phyloP scores from a whole-genome alignment of 768 basidiomycete genomes.

The Pleurotus ostreatus region DNA sequence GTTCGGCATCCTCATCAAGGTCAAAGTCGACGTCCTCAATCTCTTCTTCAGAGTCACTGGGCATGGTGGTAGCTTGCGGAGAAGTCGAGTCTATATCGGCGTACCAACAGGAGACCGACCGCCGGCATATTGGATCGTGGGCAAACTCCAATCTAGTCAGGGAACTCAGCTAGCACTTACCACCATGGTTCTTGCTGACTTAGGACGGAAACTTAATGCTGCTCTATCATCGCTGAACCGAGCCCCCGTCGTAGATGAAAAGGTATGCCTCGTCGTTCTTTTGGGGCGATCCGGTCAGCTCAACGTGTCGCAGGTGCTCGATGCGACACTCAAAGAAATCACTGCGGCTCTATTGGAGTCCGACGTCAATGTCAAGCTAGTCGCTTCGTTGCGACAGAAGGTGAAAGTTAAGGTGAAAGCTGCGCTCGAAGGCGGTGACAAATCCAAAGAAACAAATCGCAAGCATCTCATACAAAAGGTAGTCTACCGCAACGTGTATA shows the following conservation, averaged over 20 bases:
- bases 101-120: not conserved
- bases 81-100: not conserved
- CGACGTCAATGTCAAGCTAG: conserved; percentile 98
- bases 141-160: not conserved
- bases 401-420: conserved; percentile 90
- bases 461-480: conserved; percentile 94
- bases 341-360: conserved; percentile 91
- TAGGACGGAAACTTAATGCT: conserved; percentile 90
- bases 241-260: conserved; percentile 87
- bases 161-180: conserved; percentile 11
- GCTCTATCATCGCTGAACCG: conserved; percentile 88
- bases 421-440: conserved; percentile 66
- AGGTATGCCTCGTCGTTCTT: conserved; percentile 43
- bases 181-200: conserved; percentile 92
- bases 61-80: conserved; percentile 6
- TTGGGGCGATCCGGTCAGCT: not conserved
- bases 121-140: not conserved
- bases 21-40: conserved; percentile 58
- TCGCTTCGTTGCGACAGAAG: conserved; percentile 79
- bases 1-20: conserved; percentile 40
- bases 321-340: conserved; percentile 92
- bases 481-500: conserved; percentile 7
- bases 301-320: conserved; percentile 64
- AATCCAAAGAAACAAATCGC: conserved; percentile 74
- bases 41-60: conserved; percentile 60